Percentiles rank a stretch among this genome's conserved stretches.
These are phyloP conservation scores for Phoma herbarum DNA, from an alignment of 2,329 filamentous ascomycete genomes.

Conservation along the genomic window DNA sequence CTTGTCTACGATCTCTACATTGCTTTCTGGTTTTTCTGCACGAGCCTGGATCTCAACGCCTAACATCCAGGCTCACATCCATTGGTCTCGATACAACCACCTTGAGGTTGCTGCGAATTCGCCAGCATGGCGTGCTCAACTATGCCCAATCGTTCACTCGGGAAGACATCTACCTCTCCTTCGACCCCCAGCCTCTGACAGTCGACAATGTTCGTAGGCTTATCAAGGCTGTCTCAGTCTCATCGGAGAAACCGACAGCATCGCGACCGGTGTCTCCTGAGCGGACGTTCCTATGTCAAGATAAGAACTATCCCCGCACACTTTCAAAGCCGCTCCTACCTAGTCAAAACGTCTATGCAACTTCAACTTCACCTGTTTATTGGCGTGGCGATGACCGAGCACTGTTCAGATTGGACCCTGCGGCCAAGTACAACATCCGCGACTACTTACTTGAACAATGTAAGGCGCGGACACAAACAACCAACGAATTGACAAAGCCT, in stretches of 20 bases:
- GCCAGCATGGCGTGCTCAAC: not conserved
- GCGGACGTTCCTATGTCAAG: not conserved
- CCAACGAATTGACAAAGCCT: slow-evolving; percentile 10
- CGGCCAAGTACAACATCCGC: slow-evolving; percentile 13
- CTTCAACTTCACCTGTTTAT: not conserved
- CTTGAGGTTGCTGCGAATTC: not conserved
- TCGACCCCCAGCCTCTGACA: not conserved
- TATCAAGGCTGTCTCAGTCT: not conserved
- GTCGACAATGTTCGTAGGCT: not conserved
- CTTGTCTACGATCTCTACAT: not conserved
- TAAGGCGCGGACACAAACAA: slow-evolving; percentile 2
- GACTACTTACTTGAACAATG: slow-evolving; percentile 6
- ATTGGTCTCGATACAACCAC: not conserved
- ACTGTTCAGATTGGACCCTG: slow-evolving; percentile 4
- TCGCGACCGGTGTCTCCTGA: not conserved
- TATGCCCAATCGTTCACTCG: not conserved
- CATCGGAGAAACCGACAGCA: not conserved
- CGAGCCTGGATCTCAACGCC: not conserved
- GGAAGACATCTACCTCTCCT: too few species aligned
- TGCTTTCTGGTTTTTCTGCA: not conserved
- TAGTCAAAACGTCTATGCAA: not conserved
- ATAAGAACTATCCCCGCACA: not conserved
- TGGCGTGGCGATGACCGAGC: not conserved
- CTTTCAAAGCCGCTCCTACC: not conserved
- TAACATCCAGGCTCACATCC: not conserved